phyloP scores from a whole-genome alignment of 1,284 basidiomycete genomes.

The Phlebopus sp. region DNA sequence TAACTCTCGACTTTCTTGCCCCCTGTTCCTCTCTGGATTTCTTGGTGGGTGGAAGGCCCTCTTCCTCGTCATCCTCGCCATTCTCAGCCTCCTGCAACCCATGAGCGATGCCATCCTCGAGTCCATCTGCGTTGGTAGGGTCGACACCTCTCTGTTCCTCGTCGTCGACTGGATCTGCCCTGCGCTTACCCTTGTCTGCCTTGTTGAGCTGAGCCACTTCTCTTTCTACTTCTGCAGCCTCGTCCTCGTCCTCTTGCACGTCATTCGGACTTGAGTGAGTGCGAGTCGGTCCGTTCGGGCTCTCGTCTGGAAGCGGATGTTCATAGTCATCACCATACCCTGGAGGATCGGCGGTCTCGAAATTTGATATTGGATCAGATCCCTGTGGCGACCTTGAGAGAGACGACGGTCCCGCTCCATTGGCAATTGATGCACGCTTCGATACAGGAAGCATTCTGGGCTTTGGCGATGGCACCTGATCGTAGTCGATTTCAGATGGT shows the following conservation, averaged over 20 bases:
- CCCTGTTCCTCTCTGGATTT: constrained; percentile 32
- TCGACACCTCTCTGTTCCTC: constrained; percentile 24
- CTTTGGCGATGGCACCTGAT: constrained; percentile 65
- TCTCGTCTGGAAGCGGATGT: constrained; percentile 29
- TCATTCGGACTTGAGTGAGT: constrained; percentile 45
- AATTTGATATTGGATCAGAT: constrained; percentile 31
- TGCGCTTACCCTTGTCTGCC: constrained; percentile 37
- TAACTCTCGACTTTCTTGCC: constrained; percentile 36
- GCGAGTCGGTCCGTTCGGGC: constrained; percentile 32
- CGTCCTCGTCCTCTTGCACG: constrained; percentile 39
- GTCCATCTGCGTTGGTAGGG: constrained; percentile 33
- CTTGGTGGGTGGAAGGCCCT: constrained; percentile 28
- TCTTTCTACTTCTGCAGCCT: constrained; percentile 32
- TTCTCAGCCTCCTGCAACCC: constrained; percentile 46
- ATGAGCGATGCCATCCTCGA: constrained; percentile 56
- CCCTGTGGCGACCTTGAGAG: no score
- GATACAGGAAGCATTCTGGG: constrained; percentile 28
- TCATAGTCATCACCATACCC: constrained; percentile 35
- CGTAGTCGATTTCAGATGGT: constrained; percentile 58
- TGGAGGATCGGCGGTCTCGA: constrained; percentile 22
- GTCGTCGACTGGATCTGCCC: constrained; percentile 29
- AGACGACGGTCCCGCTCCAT: constrained; percentile 45
- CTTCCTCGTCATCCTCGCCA: constrained; percentile 37
- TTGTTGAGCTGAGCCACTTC: constrained; percentile 26
- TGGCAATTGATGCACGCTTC: constrained; percentile 35